phyloP scores from a whole-genome alignment of 2,329 filamentous ascomycete genomes.

The Aspergillus versicolor region DNA sequence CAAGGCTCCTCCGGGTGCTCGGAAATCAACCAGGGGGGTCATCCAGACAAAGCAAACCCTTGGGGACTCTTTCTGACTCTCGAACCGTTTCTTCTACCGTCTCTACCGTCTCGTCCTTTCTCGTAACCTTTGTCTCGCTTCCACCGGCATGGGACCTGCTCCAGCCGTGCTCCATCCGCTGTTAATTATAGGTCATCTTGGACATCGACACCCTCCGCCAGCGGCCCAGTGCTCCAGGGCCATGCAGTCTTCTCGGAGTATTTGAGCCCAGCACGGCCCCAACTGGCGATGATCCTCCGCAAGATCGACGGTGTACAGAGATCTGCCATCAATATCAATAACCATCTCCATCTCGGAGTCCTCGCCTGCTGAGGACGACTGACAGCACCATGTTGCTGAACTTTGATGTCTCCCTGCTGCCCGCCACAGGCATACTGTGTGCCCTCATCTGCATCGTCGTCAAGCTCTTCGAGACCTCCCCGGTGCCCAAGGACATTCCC shows the following conservation, averaged over 20 bases:
- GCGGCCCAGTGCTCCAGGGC: not conserved
- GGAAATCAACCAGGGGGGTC: no score
- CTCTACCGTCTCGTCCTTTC: no score
- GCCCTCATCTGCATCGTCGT: conserved; percentile 11
- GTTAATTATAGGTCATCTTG: not conserved
- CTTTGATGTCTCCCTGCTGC: not conserved
- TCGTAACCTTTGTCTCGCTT: not conserved
- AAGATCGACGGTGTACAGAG: conserved; percentile 1
- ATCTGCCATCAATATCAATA: not conserved
- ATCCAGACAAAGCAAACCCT: no score
- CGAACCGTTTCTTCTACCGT: no score
- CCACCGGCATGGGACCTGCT: not conserved
- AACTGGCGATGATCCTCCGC: conserved; percentile 5
- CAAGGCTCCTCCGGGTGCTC: no score
- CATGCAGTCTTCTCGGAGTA: not conserved
- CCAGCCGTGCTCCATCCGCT: not conserved
- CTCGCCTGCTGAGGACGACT: not conserved
- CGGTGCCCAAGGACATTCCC: conserved; percentile 12
- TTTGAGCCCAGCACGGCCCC: conserved; percentile 10
- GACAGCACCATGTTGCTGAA: conserved; percentile 11
- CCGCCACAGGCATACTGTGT: conserved; percentile 1
- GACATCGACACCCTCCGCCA: not conserved
- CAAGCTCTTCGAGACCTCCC: conserved; percentile 16
- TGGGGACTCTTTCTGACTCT: no score
- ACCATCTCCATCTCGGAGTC: not conserved